Base-by-base conservation (phyloP, 768 basidiomycete genomes). In the Ephemerocybe angulata region DNA sequence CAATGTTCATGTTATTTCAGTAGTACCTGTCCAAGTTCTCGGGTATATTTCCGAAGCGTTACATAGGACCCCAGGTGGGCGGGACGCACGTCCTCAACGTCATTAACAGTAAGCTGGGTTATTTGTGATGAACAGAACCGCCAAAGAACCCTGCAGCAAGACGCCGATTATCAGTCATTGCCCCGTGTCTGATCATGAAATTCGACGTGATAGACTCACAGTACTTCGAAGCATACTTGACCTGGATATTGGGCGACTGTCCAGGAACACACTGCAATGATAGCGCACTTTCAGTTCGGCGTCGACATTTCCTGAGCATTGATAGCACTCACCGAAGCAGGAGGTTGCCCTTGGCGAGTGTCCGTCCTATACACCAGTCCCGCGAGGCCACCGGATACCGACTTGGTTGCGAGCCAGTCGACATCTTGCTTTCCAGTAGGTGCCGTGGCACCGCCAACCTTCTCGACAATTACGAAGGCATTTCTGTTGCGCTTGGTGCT, bases 271-370 rank as follows among this genome's bases (percentile, higher is more conserved):
- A 76, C 67, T 73, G 49, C 11, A 47, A 38, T 17, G n/a, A 19
- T 40, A n/a, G n/a, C n/a, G n/a, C 13, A 40, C 13, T 44, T 21
- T n/a, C 27, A 48, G 17, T 28, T 17, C 21, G n/a, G 25, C 11
- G 19, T 28, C 13, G 12, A 15, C 2, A 15, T 15, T 30, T 22
- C 4, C 17, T 25, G 4, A 22, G 21, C 10, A 29, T 3, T 38
- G 24, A 38, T 27, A 17, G 21, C 5, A 51, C 62, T 55, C 49
- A 70, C 76, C 40, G 76, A 69, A 12, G 76, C 59, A 37, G 83
- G 83, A 17, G 84, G 77, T 55, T 79, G 76, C 13, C 84, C 83
- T 24, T 70, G 72, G 7, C 70, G 63, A 11, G 80, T 85, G 54
- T 79, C 69, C 2, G 78, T 66, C 48, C 84, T 69, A 68, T 75